Conservation (phyloP, 1,284 basidiomycete species). For the Amanita bisporigera region DNA sequence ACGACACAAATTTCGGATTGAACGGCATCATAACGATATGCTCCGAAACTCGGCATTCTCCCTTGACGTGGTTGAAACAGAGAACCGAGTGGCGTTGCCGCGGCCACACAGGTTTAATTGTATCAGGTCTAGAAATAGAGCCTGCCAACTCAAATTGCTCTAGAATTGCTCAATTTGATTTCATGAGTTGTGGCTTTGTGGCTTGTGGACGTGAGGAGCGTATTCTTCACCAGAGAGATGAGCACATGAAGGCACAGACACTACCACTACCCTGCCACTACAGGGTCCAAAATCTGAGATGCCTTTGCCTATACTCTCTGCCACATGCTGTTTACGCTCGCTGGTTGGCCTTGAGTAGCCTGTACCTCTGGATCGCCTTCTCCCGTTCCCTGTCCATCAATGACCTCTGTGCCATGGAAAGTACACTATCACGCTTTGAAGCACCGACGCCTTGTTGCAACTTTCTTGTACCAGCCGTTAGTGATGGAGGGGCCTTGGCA, state of each 20-base stretch:
- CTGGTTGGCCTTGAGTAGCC: conserved; percentile 67
- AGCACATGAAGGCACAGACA: neutral
- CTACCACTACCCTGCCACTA: neutral
- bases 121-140: neutral
- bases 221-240: neutral
- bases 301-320: conserved; percentile 17
- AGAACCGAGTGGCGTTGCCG: neutral
- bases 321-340: conserved; percentile 16
- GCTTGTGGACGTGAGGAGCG: neutral
- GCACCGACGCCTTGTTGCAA: conserved; percentile 18
- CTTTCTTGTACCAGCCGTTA: conserved; percentile 39
- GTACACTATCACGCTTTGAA: conserved; percentile 49
- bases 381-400: conserved; percentile 79
- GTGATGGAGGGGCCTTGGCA: conserved; percentile 66
- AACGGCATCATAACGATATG: neutral
- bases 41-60: neutral
- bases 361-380: conserved; percentile 66
- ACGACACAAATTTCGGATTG: neutral
- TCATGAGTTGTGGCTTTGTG: neutral
- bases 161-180: neutral
- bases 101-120: neutral
- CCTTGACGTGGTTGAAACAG: neutral
- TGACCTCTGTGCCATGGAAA: conserved; percentile 75
- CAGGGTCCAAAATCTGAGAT: neutral
- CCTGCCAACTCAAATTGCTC: neutral